phyloP scores from a whole-genome alignment of 352 stramenopile genomes.

The Pythium rishiriense region DNA sequence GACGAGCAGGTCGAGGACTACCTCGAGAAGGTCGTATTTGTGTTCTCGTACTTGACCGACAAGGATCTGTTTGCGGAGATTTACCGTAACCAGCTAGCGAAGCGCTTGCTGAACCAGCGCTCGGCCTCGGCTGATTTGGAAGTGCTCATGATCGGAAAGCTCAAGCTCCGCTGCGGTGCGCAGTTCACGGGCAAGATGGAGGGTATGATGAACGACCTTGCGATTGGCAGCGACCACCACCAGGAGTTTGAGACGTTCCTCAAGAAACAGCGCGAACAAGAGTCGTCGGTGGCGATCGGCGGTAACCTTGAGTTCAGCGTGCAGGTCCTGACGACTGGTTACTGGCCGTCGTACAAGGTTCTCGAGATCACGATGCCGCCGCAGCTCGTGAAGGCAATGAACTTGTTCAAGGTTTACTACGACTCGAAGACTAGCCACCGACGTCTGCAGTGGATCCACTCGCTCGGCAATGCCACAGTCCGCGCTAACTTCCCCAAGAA shows the following conservation, averaged over 20 bases:
- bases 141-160: slow-evolving; percentile 99
- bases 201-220: slow-evolving; percentile 99
- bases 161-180: slow-evolving; percentile 98
- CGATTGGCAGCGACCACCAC: slow-evolving; percentile 96
- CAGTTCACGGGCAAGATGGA: slow-evolving; percentile 99
- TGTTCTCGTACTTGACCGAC: slow-evolving; percentile 99
- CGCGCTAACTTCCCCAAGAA: slow-evolving; percentile 83
- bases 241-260: slow-evolving; percentile 95
- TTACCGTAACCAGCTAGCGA: slow-evolving; percentile 98
- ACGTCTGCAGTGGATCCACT: slow-evolving; percentile 96
- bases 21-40: slow-evolving; percentile 97
- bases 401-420: slow-evolving; percentile 96
- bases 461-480: slow-evolving; percentile 95
- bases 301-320: slow-evolving; percentile 94
- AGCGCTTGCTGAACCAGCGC: slow-evolving; percentile 97
- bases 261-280: slow-evolving; percentile 79
- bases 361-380: slow-evolving; percentile 95
- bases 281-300: slow-evolving; percentile 34
- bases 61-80: slow-evolving; percentile 99
- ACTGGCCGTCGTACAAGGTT: slow-evolving; percentile 98
- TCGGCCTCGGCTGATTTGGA: slow-evolving; percentile 98
- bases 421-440: slow-evolving; percentile 94
- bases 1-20: slow-evolving; percentile 97
- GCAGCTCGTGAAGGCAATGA: slow-evolving; percentile 94
- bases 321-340: slow-evolving; percentile 98